Conservation (phyloP, 164 flowering plant genomes). For the Taxillus chinensis region DNA sequence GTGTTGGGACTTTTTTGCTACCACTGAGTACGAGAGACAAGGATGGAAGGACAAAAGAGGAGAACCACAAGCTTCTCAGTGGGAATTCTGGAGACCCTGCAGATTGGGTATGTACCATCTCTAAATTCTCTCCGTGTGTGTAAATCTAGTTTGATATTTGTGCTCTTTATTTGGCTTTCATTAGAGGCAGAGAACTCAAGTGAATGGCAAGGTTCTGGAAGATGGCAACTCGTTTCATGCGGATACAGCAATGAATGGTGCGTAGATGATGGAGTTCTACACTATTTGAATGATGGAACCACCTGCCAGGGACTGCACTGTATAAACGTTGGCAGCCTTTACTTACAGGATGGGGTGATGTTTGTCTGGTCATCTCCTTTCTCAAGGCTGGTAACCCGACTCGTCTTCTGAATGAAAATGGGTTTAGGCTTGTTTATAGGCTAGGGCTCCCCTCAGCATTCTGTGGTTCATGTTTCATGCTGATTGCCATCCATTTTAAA, state of each 20-base stretch:
- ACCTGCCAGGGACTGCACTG: constrained; percentile 1
- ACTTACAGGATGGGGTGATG: too few relatives aligned
- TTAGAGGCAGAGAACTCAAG: constrained; percentile 70
- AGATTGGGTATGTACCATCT: constrained; percentile 49
- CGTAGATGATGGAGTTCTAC: constrained; percentile 20
- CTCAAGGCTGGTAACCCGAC: constrained; percentile 5
- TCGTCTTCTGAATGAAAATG: constrained; percentile 4
- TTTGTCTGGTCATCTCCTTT: constrained; percentile 1
- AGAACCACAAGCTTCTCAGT: constrained; percentile 67
- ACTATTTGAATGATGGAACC: neutral
- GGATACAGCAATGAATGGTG: constrained; percentile 50
- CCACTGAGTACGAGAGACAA: constrained; percentile 65
- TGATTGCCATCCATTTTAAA: too few relatives aligned
- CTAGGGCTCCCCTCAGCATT: too few relatives aligned
- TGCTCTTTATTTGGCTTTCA: neutral
- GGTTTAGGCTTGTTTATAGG: too few relatives aligned
- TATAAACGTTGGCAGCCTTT: too few relatives aligned
- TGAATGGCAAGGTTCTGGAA: constrained; percentile 68
- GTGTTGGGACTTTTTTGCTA: constrained; percentile 29
- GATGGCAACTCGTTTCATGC: constrained; percentile 43
- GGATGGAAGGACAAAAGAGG: constrained; percentile 65
- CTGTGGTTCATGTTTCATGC: too few relatives aligned
- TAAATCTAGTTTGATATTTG: neutral
- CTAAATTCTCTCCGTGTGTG: neutral
- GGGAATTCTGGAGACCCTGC: constrained; percentile 68